These are phyloP conservation scores for Fusarium duplospermum DNA, from an alignment of 2,329 filamentous ascomycete genomes.

Conservation along the genomic window DNA sequence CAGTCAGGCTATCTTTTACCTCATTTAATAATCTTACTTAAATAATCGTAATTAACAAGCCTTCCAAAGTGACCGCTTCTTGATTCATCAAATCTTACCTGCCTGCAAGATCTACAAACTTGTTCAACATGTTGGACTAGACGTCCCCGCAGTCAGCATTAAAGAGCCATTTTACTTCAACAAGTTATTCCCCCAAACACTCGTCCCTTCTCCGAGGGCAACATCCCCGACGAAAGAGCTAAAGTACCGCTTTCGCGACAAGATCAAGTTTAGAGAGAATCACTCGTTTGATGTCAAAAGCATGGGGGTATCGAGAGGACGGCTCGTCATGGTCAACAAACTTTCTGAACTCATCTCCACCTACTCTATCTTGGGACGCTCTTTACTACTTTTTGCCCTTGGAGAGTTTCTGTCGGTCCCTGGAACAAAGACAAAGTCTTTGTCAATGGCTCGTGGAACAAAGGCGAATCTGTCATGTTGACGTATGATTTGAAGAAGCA, in stretches of 20 bases:
- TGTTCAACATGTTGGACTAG: not conserved
- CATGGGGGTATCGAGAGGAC: too few relatives aligned
- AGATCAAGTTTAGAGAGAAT: not conserved
- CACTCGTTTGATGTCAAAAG: not conserved
- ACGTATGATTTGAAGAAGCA: too few relatives aligned
- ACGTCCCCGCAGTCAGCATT: not conserved
- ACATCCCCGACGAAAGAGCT: not conserved
- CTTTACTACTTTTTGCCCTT: too few relatives aligned
- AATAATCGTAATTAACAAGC: too few relatives aligned
- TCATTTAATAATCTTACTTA: too few relatives aligned
- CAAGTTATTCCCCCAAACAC: not conserved
- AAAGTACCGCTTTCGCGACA: not conserved
- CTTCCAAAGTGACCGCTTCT: not conserved
- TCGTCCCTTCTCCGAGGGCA: not conserved
- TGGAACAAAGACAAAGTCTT: too few relatives aligned
- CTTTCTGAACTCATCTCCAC: too few relatives aligned
- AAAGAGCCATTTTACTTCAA: not conserved
- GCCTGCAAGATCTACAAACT: not conserved
- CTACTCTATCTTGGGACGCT: too few relatives aligned
- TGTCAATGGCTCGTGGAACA: too few relatives aligned
- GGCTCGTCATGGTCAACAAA: too few relatives aligned
- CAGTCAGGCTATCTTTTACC: not conserved
- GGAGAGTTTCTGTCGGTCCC: too few relatives aligned
- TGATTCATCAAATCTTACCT: not conserved
- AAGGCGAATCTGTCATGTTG: too few relatives aligned